phyloP scores from a whole-genome alignment of 768 basidiomycete species.

The Mycena venus region DNA sequence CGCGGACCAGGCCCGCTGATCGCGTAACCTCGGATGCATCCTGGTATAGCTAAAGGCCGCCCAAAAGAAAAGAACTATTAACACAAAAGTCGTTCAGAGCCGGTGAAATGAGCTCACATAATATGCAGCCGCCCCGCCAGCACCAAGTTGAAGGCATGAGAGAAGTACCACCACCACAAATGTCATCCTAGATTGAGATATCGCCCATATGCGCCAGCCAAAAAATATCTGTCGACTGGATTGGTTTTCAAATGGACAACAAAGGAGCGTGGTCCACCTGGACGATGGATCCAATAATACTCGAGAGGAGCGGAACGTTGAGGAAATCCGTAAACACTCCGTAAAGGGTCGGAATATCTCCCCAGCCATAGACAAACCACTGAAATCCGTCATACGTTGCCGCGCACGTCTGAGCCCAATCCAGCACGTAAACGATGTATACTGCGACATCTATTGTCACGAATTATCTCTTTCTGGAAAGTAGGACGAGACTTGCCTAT shows the following conservation, averaged over 20 bases:
- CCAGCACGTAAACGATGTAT: too few relatives aligned
- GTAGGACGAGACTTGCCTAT: too few relatives aligned
- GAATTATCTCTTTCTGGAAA: too few relatives aligned
- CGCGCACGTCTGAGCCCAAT: too few relatives aligned
- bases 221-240: constrained; percentile 27
- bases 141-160: constrained; percentile 29
- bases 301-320: constrained; percentile 32
- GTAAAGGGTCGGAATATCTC: constrained; percentile 17
- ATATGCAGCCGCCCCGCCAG: constrained; percentile 18
- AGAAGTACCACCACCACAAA: constrained; percentile 12
- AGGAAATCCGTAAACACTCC: constrained; percentile 19
- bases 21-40: background rate
- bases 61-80: too few relatives aligned
- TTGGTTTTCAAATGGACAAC: background rate
- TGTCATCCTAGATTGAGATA: constrained; percentile 19
- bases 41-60: background rate
- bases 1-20: background rate
- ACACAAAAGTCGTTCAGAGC: background rate
- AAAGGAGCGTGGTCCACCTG: constrained; percentile 26
- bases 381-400: too few relatives aligned
- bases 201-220: constrained; percentile 33
- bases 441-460: too few relatives aligned
- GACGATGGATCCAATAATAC: constrained; percentile 30
- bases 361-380: too few relatives aligned
- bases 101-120: constrained; percentile 10